Conservation (phyloP, 495 filamentous ascomycete species). For the Xylaria flabelliformis region DNA sequence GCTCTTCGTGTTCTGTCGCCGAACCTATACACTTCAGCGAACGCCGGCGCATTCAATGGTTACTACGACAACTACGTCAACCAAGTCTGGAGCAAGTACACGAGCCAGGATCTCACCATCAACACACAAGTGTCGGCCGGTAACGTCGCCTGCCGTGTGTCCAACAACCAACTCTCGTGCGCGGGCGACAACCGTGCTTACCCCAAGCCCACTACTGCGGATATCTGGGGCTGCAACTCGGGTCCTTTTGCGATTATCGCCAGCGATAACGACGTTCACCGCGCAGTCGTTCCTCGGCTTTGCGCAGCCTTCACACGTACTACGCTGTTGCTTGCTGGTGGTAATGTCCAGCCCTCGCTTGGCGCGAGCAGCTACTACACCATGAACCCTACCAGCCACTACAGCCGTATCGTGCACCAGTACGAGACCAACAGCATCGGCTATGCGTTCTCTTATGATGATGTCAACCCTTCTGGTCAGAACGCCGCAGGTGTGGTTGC, state of each 20-base stretch:
- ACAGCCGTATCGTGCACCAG: conserved; percentile 52
- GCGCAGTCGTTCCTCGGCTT: conserved; percentile 49
- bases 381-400: conserved; percentile 48
- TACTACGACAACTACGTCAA: conserved; percentile 52
- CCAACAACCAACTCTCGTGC: conserved; percentile 42
- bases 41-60: conserved; percentile 36
- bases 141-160: conserved; percentile 47
- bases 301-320: conserved; percentile 54
- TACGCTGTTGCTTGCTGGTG: conserved; percentile 50
- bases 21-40: conserved; percentile 40
- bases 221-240: conserved; percentile 58
- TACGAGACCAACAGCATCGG: conserved; percentile 49
- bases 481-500: conserved; percentile 47
- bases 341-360: conserved; percentile 48
- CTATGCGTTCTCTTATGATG: conserved; percentile 58
- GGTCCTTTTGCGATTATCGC: conserved; percentile 50
- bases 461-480: conserved; percentile 50
- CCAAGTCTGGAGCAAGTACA: conserved; percentile 50
- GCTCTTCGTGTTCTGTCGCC: conserved; percentile 50
- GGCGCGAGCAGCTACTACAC: conserved; percentile 41
- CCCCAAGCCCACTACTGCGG: conserved; percentile 44
- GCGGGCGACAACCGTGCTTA: conserved; percentile 49
- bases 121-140: conserved; percentile 47
- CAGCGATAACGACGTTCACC: conserved; percentile 48
- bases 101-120: conserved; percentile 45